These are phyloP conservation scores for Talaromyces sp. DNA, from an alignment of 2,329 filamentous ascomycete species.

Conservation along the genomic window DNA sequence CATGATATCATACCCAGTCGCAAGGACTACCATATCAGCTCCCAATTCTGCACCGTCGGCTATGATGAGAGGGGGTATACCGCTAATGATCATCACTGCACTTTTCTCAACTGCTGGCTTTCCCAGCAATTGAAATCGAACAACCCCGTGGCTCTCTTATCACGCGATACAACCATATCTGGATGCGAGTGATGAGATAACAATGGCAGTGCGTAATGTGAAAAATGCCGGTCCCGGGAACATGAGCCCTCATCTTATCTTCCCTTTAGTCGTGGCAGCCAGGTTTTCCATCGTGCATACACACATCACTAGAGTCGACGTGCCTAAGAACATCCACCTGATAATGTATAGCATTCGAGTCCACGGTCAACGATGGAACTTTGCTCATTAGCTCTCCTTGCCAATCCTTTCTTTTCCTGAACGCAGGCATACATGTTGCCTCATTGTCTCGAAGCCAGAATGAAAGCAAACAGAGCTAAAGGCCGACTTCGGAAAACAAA, in stretches of 20 bases:
- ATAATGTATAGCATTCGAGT: conserved; percentile 4
- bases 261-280: conserved; percentile 2
- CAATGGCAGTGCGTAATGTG: background rate
- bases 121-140: conserved; percentile 1
- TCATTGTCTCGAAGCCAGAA: background rate
- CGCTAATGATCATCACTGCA: conserved; percentile 1
- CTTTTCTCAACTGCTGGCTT: conserved; percentile 1
- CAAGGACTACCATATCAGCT: conserved; percentile 60
- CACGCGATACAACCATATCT: conserved; percentile 3
- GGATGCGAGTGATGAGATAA: conserved; percentile 6
- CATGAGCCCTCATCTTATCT: conserved; percentile 7
- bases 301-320: background rate
- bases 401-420: background rate
- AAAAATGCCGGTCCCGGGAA: background rate
- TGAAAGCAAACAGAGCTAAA: background rate
- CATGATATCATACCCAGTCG: conserved; percentile 65
- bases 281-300: conserved; percentile 4
- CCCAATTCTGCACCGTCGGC: conserved; percentile 44
- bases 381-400: conserved; percentile 1
- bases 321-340: background rate
- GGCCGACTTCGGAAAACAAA: too few species aligned
- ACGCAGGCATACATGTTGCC: background rate
- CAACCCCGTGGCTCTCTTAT: background rate
- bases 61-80: too few species aligned
- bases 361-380: conserved; percentile 2